Evolutionary conservation across 495 filamentous ascomycete genomes (phyloP).

Genomic region (Xeromyces bisporus): DNA sequence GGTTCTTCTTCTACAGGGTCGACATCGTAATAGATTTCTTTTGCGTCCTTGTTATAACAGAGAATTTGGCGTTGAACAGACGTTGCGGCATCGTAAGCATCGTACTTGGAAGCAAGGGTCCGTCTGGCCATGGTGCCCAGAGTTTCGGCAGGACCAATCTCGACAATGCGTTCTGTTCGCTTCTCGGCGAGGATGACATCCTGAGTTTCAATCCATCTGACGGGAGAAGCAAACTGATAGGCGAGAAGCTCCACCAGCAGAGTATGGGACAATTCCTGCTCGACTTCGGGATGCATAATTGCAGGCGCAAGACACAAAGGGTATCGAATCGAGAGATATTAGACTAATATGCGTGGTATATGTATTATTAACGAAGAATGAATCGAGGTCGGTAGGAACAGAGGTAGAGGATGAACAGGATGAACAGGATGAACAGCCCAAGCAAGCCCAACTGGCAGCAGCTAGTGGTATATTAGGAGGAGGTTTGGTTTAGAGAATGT

Average conservation of each 20-base stretch:
- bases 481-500: too few species aligned
- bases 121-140: slow-evolving; percentile 94
- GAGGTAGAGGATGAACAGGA: not conserved
- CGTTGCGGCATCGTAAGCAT: slow-evolving; percentile 93
- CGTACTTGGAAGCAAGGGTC: slow-evolving; percentile 92
- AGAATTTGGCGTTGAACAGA: slow-evolving; percentile 93
- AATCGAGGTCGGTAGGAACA: not conserved
- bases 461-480: too few species aligned
- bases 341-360: too few species aligned
- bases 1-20: slow-evolving; percentile 89
- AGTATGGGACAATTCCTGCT: slow-evolving; percentile 96
- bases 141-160: slow-evolving; percentile 96
- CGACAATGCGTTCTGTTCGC: slow-evolving; percentile 89
- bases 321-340: too few species aligned
- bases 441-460: too few species aligned
- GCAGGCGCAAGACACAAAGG: slow-evolving; percentile 6
- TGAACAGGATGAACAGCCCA: too few species aligned
- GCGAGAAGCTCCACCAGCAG: slow-evolving; percentile 95
- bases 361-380: too few species aligned
- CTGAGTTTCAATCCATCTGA: slow-evolving; percentile 98
- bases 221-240: slow-evolving; percentile 96
- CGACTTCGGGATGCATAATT: slow-evolving; percentile 92
- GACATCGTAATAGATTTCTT: slow-evolving; percentile 98
- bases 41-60: slow-evolving; percentile 98
- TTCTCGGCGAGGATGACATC: slow-evolving; percentile 97